Evolutionary conservation across 2,329 filamentous ascomycete genomes (phyloP), one percentile per base, ranked within the genome.

Genomic region (Cladosporium halotolerans): DNA sequence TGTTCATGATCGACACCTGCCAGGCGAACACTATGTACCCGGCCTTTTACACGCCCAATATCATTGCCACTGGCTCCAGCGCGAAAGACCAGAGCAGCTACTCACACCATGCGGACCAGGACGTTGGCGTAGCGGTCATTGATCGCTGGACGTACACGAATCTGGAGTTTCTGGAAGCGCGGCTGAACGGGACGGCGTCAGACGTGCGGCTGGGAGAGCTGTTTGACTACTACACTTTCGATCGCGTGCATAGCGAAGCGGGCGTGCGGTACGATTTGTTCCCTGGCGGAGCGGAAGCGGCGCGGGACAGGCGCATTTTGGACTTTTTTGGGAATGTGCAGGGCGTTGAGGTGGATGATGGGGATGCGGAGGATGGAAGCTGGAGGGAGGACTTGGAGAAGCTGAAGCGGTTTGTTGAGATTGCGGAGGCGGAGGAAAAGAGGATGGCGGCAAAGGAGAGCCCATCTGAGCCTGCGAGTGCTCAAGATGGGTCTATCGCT

Each of bases 1-100:
- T 99, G 54, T 99, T 99, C 77, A 99, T 99, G 93, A 99, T 99
- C 72, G 93, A 99, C 71, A 99, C 93, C 0, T 99, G 93, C 75
- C 93, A 99, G 74, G 93, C 93, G 52, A 99, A 99, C 71, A 99
- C 93, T 32, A 96, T 99, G 90, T 99, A 96, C 75, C 92, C 85
- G 68, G 92, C 96, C 64, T 89, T 99, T 66, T 99, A 99, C 76
- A 95, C 90, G 4, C 92, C 92, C 45, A 97, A 97, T 66, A 96
- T 99, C 64, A 90, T 99, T 65, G 93, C 93, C 0, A 99, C 95
- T 0, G 93, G 93, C n/a, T 95, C 89, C 32, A 95, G 88, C 3
- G 90, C 93, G 69, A 85, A 97, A 57, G 92, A 97, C 68, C 89
- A 99, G 71, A 96, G 89, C 4, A 95, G 88, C 0, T 99, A 99